Base-by-base conservation (phyloP, 2,329 filamentous ascomycete genomes). In the Boeremia exigua region DNA sequence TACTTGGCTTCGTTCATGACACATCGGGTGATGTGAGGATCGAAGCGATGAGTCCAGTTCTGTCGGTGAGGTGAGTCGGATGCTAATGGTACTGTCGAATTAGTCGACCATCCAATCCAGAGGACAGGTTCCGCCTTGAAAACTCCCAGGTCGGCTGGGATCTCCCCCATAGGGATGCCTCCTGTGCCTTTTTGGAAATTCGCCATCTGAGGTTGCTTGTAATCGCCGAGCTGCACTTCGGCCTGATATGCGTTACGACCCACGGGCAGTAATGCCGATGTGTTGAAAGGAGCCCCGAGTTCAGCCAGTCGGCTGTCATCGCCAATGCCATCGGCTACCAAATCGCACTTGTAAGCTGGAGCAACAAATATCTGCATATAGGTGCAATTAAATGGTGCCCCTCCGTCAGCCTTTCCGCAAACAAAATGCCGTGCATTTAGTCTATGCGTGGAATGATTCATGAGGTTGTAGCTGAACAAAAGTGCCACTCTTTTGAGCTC, bases 51-150 rank as follows among this genome's bases (percentile, higher is more conserved):
- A 2, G 62, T 70, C 74, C 73, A 75, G 11, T 56, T 69, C 4
- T 36, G 45, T 8, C 53, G 59, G 10, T 64, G 63, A 0, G 69
- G 64, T 5, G 70, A 68, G 11, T 68, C 60, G 0, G 51, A 8
- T 1, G 62, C 38, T 2, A 71, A 38, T n/a, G 42, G 40, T 15
- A 68, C 57, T 0, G 61, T 68, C 0, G 71, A 70, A 39, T 75
- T 70, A 27, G 65, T 51, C 1, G 70, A 63, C 36, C 70, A 71
- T 0, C 74, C 73, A 23, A 76, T 68, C 74, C 74, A 76, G 1
- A 75, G 53, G 3, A 73, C 59, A 6, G 74, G 72, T 46, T 76
- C 73, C 0, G 63, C 53, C 44, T 72, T 73, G 56, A 76, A 73
- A 1, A 65, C 57, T 8, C 71, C 71, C 2, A 62, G 48, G 25